Conservation (phyloP, 2,329 filamentous ascomycete species). For the Metarhizium sp. region DNA sequence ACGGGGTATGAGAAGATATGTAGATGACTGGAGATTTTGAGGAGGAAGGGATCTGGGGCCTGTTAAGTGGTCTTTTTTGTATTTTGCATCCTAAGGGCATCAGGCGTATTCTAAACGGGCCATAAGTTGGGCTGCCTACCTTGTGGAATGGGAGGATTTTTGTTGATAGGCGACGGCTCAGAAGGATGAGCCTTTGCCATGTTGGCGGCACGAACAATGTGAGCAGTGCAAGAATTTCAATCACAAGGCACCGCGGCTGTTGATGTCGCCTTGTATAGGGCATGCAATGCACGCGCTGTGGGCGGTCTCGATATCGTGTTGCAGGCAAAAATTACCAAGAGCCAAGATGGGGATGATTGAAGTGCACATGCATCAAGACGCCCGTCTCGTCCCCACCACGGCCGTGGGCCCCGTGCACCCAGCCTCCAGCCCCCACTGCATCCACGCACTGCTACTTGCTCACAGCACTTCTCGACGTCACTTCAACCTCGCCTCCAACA, state of each 20-base stretch:
- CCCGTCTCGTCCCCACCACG: too few species aligned
- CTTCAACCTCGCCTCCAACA: background rate
- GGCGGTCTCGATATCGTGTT: too few species aligned
- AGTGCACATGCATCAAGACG: too few species aligned
- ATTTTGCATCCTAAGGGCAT: conserved; percentile 32
- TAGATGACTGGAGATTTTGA: conserved; percentile 47
- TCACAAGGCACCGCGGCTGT: too few species aligned
- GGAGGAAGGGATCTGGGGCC: conserved; percentile 30
- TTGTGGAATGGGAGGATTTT: conserved; percentile 2
- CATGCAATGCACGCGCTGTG: too few species aligned
- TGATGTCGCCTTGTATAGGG: too few species aligned
- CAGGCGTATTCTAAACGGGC: background rate
- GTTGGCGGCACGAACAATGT: background rate
- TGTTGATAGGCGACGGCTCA: background rate
- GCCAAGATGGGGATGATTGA: too few species aligned
- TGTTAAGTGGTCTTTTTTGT: conserved; percentile 37
- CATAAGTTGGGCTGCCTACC: conserved; percentile 5
- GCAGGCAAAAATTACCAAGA: too few species aligned
- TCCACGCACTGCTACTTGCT: too few species aligned
- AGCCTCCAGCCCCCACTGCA: too few species aligned
- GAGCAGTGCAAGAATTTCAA: too few species aligned
- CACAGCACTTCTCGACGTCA: background rate
- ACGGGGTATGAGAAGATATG: conserved; percentile 54
- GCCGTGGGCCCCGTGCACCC: too few species aligned
- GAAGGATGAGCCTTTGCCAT: background rate